Evolutionary conservation across 768 basidiomycete species (phyloP), one percentile per base, ranked within the genome.

Genomic region (Boletus vinaceobasis): DNA sequence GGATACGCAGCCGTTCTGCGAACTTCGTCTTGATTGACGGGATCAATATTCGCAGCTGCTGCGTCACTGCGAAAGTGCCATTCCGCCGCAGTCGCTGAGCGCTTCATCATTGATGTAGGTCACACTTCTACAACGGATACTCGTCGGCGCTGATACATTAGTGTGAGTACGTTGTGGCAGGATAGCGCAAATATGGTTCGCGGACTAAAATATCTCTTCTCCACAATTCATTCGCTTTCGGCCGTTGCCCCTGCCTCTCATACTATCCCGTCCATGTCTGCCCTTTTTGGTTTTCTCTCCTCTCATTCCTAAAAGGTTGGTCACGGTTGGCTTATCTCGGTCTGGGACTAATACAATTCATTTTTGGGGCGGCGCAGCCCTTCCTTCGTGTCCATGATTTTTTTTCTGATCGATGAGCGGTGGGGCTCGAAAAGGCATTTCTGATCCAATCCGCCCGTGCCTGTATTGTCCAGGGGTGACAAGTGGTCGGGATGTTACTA

Each of bases 241-340:
- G 37, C 8, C 33, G 46, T 49, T 52, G 1, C 29, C 13, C 17
- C 61, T 40, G 23, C 32, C 19, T 27, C 19, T 13, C 37, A 13
- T 33, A 10, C 43, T 31, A 26, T 53, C 31, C 48, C 56, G 21
- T 31, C 52, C 21, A 2, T 17, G 14, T 21, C 21, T 19, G 13
- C 49, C 52, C 17, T 11, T 47, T 64, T 56, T 4, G 31, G 59
- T 23, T 7, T 11, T 9, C 17, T 54, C 49, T 45, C 29, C 26
- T 17, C 32, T 27, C 11, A 19, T 55, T 46, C 62, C 48, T 49
- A 45, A 36, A 26, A 15, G 44, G 38, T 32, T 1, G 40, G 37
- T 40, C 52, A 38, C 3, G 5, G 13, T 43, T 35, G 38, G 27
- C 15, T 35, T 43, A 7, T 51, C 19, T 44, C n/a, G 11, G 32